Conservation (phyloP, 805 yeast genomes). For the Candida odintsovae region DNA sequence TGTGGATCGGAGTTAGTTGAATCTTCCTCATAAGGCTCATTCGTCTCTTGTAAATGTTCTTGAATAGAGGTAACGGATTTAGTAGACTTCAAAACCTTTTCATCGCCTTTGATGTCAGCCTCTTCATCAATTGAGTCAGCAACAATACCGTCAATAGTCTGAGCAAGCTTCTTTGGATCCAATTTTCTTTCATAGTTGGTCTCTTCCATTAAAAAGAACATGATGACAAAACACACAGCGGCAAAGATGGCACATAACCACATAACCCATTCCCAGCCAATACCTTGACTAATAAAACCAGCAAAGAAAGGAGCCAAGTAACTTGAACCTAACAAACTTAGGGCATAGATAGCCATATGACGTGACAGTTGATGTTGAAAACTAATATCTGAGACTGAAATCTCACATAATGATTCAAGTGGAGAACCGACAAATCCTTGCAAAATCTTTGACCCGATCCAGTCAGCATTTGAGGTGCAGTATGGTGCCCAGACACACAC, state of each 20-base stretch:
- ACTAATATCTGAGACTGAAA: conserved; percentile 42
- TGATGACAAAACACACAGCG: conserved; percentile 33
- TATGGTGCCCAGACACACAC: conserved; percentile 39
- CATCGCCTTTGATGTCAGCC: conserved; percentile 11
- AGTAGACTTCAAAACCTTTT: conserved; percentile 7
- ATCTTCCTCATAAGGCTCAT: conserved; percentile 28
- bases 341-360: conserved; percentile 45
- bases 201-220: conserved; percentile 47
- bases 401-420: conserved; percentile 44
- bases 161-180: conserved; percentile 10
- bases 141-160: conserved; percentile 7
- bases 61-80: conserved; percentile 13
- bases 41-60: conserved; percentile 15
- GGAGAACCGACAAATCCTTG: conserved; percentile 34
- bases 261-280: conserved; percentile 51
- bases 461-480: conserved; percentile 29
- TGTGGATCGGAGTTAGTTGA: conserved; percentile 15
- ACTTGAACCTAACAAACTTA: conserved; percentile 49
- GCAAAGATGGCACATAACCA: conserved; percentile 42
- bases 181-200: conserved; percentile 39
- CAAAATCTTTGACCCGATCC: conserved; percentile 33
- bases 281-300: conserved; percentile 45
- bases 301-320: conserved; percentile 56
- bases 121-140: conserved; percentile 8
- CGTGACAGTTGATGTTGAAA: conserved; percentile 47